A percentile compares a stretch with the other conserved stretches of the same genome.
Evolutionary conservation across 352 stramenopile species (phyloP).

Genomic region (Phytophthora colocasiae): DNA sequence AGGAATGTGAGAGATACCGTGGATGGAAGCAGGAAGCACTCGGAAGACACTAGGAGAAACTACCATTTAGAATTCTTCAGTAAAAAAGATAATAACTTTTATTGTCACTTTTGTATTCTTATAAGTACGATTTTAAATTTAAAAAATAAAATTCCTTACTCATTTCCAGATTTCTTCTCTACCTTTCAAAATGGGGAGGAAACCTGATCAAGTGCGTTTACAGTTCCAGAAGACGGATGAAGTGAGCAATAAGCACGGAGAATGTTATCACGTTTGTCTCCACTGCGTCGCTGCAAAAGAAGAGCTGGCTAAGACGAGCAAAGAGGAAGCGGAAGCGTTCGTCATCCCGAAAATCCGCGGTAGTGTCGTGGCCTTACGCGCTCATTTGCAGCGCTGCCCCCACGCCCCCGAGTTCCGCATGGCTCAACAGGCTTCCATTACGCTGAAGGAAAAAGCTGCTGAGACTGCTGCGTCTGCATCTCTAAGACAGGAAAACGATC

Average conservation of each 20-base stretch:
- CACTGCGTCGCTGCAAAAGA: neutral
- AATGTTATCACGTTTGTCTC: neutral
- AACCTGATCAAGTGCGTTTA: neutral
- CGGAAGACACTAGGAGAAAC: neutral
- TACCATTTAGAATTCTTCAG: too few species aligned
- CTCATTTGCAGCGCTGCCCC: neutral
- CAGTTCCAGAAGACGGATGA: neutral
- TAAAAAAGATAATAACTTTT: too few species aligned
- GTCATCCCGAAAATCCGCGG: conserved; percentile 1
- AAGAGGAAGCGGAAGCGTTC: neutral
- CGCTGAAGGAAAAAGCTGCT: too few species aligned
- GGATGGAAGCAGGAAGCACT: neutral
- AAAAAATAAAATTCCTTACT: too few species aligned
- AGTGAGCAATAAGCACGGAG: neutral
- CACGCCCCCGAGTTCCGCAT: neutral
- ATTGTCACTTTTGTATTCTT: too few species aligned
- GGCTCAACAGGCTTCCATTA: too few species aligned
- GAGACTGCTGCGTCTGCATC: too few species aligned
- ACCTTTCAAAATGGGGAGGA: neutral
- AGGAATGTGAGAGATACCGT: neutral
- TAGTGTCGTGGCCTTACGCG: neutral
- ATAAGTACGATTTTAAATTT: too few species aligned
- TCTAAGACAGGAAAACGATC: neutral
- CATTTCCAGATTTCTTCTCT: too few species aligned
- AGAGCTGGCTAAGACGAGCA: neutral